phyloP scores from a whole-genome alignment of 1,139 yeast species.

The Lodderomyces beijingensis region DNA sequence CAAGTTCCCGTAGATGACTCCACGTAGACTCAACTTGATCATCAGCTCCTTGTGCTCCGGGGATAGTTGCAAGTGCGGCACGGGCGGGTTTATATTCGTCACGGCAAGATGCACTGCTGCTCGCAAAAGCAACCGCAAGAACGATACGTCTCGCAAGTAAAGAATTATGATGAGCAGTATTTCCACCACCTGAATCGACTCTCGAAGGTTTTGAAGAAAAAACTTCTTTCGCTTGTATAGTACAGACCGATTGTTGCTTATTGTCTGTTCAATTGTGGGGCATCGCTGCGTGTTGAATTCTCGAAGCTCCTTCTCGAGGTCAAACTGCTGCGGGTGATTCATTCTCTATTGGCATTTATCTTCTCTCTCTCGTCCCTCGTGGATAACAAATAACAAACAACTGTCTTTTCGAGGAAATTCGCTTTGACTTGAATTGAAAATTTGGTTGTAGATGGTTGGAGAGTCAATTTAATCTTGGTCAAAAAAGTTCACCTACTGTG shows the following conservation, averaged over 20 bases:
- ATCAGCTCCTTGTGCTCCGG: constrained; percentile 27
- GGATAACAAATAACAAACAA: too few species aligned
- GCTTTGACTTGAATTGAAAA: too few species aligned
- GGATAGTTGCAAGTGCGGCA: constrained; percentile 14
- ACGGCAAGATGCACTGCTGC: constrained; percentile 27
- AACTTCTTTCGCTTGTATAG: constrained; percentile 38
- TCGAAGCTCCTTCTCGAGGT: constrained; percentile 14
- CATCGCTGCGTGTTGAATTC: constrained; percentile 27
- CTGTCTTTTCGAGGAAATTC: too few species aligned
- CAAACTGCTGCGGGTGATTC: too few species aligned
- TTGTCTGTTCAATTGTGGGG: constrained; percentile 38
- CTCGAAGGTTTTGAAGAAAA: constrained; percentile 33
- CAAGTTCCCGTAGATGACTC: constrained; percentile 22
- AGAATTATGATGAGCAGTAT: constrained; percentile 26
- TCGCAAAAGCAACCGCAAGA: constrained; percentile 24
- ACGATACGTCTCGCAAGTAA: constrained; percentile 36
- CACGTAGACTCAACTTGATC: constrained; percentile 25
- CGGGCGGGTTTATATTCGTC: constrained; percentile 21
- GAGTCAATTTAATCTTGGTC: too few species aligned
- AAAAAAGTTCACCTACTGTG: too few species aligned
- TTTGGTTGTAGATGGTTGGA: too few species aligned
- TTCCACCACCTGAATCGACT: constrained; percentile 26
- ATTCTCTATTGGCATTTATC: too few species aligned
- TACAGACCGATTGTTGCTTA: constrained; percentile 29
- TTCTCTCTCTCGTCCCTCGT: too few species aligned